Evolutionary conservation across 73 alveolate species (phyloP), one percentile per base, ranked within the genome.

Genomic region (Paramecium primaurelia): DNA sequence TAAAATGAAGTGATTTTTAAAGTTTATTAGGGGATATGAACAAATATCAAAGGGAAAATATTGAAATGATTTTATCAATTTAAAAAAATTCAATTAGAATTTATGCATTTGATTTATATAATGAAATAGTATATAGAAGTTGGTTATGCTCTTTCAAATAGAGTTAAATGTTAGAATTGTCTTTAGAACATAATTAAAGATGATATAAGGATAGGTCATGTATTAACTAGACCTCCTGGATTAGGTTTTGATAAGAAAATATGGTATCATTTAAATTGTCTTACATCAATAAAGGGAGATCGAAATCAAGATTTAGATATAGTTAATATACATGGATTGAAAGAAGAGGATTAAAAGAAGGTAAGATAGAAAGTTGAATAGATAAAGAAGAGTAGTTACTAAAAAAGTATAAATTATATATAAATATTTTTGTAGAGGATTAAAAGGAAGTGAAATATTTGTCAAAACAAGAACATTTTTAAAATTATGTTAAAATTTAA

Each of bases 251-350:
- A 80, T 6, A 80, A 47, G 32, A 80, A 80, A 47, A 18, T 80
- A 1, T 80, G 91, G 91, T 80, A 80, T 80, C 91, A 80, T 18
- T 80, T 80, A n/a, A n/a, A 45, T 40, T 80, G 91, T 49, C 18
- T 80, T 8, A 40, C 77, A 3, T 45, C 47, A 45, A 42, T 80
- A 26, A 80, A 80, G 30, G 91, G 91, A n/a, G 73, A 47, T 36
- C 11, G 91, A 47, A 80, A 80, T 36, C 8, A 42, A 14, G 71
- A 80, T 32, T 47, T 80, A n/a, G 91, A 80, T 80, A 40, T 80
- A 25, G 91, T 47, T 8, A 49, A 42, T 36, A 42, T 80, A 1
- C 49, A 80, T 22, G 34, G 73, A 10, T 25, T 80, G 44, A 80
- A 36, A 12, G 71, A 80, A n/a, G 26, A 10, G 8, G 91, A 80